phyloP scores from a whole-genome alignment of 2,329 filamentous ascomycete genomes.

The Exophiala oligosperma region DNA sequence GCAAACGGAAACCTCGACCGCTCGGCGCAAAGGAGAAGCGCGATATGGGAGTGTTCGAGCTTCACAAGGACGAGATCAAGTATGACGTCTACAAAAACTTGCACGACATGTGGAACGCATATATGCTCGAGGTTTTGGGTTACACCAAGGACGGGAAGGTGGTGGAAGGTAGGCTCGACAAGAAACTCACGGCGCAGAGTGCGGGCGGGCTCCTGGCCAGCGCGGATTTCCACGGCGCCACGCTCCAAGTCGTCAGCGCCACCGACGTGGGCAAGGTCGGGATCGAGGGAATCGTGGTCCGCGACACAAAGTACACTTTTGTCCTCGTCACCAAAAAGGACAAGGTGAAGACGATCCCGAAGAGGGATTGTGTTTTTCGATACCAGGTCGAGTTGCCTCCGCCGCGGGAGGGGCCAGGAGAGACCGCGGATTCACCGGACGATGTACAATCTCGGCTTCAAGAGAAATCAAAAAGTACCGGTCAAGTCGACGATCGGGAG shows the following conservation, averaged over 20 bases:
- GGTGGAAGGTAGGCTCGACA: constrained; percentile 29
- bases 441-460: background rate
- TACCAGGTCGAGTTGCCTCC: constrained; percentile 63
- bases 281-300: constrained; percentile 79
- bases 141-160: constrained; percentile 42
- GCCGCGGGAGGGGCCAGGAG: constrained; percentile 20
- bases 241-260: constrained; percentile 79
- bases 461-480: constrained; percentile 5
- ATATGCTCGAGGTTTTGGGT: constrained; percentile 77
- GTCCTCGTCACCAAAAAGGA: constrained; percentile 75
- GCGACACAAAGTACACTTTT: constrained; percentile 83
- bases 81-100: constrained; percentile 78
- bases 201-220: constrained; percentile 66
- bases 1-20: constrained; percentile 61
- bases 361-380: constrained; percentile 84
- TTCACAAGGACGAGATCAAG: constrained; percentile 67
- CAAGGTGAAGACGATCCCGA: constrained; percentile 63
- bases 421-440: constrained; percentile 19
- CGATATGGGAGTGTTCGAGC: constrained; percentile 68
- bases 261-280: constrained; percentile 80
- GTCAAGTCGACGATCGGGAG: background rate
- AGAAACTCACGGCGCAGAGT: constrained; percentile 56
- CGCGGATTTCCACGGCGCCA: constrained; percentile 88
- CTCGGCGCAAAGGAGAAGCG: constrained; percentile 80
- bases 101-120: constrained; percentile 77